These are phyloP conservation scores for Suillus cothurnatus DNA, from an alignment of 768 basidiomycete genomes.

Conservation along the genomic window DNA sequence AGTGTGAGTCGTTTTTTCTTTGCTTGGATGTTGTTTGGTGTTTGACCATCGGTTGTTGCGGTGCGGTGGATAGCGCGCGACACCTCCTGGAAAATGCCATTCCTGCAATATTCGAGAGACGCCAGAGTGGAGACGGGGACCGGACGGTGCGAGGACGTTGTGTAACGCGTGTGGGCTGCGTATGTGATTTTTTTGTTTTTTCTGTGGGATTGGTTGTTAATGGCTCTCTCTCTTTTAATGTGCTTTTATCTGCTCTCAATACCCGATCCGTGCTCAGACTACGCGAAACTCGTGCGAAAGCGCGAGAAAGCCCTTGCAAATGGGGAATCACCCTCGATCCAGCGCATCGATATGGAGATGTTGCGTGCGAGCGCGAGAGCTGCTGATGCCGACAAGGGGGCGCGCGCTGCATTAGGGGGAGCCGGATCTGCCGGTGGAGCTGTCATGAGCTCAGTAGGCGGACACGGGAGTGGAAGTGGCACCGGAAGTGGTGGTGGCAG, in stretches of 20 bases:
- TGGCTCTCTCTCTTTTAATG: neutral
- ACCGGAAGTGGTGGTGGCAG: neutral
- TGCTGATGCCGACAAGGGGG: conserved; percentile 41
- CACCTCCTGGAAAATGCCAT: conserved; percentile 85
- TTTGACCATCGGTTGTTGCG: conserved; percentile 18
- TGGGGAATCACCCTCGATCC: conserved; percentile 45
- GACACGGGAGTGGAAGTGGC: conserved; percentile 12
- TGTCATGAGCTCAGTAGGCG: conserved; percentile 20
- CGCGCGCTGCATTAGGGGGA: conserved; percentile 32
- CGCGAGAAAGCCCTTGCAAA: conserved; percentile 61
- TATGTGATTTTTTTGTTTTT: conserved; percentile 41
- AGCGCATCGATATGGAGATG: conserved; percentile 73
- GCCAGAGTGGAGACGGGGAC: conserved; percentile 86
- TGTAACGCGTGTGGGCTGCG: conserved; percentile 88
- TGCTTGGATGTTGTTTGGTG: conserved; percentile 16
- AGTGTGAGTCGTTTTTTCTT: conserved; percentile 58
- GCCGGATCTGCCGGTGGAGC: conserved; percentile 6
- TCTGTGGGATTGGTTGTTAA: neutral
- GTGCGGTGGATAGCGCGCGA: conserved; percentile 63
- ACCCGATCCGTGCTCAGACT: conserved; percentile 50
- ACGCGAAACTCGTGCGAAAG: conserved; percentile 82
- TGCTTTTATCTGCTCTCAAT: neutral
- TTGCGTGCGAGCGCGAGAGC: conserved; percentile 73
- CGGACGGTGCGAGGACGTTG: conserved; percentile 80
- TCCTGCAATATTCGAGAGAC: conserved; percentile 88